Evolutionary conservation across 2,329 filamentous ascomycete genomes (phyloP), one percentile per base, ranked within the genome.

Genomic region (Colletotrichum endophyticum): DNA sequence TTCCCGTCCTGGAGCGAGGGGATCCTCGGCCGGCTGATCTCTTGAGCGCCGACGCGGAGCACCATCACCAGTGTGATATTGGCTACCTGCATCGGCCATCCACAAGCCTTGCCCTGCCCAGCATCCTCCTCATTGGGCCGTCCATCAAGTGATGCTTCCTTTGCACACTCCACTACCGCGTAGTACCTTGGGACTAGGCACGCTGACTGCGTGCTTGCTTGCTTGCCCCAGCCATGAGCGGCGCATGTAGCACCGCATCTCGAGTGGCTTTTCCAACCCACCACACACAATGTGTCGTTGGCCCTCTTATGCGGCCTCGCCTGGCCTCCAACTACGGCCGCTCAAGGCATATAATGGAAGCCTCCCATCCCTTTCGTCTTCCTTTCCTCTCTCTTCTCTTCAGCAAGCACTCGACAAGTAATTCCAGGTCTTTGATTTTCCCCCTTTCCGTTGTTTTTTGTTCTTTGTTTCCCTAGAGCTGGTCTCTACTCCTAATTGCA

Each of bases 321-420:
- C 39, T 66, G 74, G 74, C 64, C 74, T 74, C 74, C 32, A 22
- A 61, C 70, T 32, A 57, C 64, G 74, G 74, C 64, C 74, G 57
- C 66, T 72, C 73, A 66, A 70, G 49, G 49, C 77, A 78, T 78
- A 78, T 78, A 78, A 78, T 70, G 83, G 85, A 39, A 88, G 88
- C 82, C 81, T 80, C 81, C 76, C 61, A 81, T 80, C 81, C 80
- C 82, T 81, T 80, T 81, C 83, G 81, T 82, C 82, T 86, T 85
- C 85, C 80, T 81, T 83, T 84, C 82, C 83, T 87, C 87, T 84
- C 86, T 86, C 82, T 82, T 81, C 81, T 91, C 92, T 89, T 89
- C 89, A 93, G 92, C 93, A 94, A 94, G 92, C 88, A 87, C 82
- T 88, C 85, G 89, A 87, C 82, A 81, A 84, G 85, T 83, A 88